A percentile compares a stretch with the other conserved stretches of the same genome.
Conservation (phyloP, 352 stramenopile genomes). For the Globisporangium ultimum region DNA sequence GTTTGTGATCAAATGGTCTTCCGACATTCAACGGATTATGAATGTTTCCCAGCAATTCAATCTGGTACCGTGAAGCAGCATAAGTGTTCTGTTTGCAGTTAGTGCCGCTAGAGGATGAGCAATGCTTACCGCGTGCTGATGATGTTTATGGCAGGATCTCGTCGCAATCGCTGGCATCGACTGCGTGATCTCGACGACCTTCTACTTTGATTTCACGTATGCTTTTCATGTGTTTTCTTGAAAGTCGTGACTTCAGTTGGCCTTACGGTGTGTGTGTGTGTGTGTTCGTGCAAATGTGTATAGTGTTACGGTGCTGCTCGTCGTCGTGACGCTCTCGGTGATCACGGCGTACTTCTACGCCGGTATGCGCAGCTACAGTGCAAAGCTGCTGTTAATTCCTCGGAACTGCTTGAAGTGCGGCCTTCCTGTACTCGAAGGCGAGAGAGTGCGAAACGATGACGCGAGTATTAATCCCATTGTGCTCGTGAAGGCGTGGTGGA, state of each 20-base stretch:
- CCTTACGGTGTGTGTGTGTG: neutral
- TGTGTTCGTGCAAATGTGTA: no score
- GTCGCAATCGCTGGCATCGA: constrained; percentile 69
- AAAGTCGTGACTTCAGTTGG: neutral
- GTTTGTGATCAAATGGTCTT: constrained; percentile 67
- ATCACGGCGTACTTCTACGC: constrained; percentile 65
- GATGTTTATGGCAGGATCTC: constrained; percentile 42
- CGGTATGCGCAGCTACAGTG: constrained; percentile 57
- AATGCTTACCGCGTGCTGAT: neutral
- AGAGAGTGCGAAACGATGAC: constrained; percentile 46
- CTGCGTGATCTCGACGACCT: constrained; percentile 69
- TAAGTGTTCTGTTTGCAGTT: neutral
- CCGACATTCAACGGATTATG: constrained; percentile 56
- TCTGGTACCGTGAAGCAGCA: constrained; percentile 28
- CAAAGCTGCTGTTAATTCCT: constrained; percentile 64
- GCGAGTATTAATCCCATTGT: constrained; percentile 52
- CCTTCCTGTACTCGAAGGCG: constrained; percentile 55
- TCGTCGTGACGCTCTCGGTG: constrained; percentile 36
- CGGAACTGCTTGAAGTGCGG: constrained; percentile 68
- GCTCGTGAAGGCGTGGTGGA: constrained; percentile 44
- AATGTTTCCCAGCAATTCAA: constrained; percentile 69
- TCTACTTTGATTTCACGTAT: constrained; percentile 77
- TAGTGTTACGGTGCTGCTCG: constrained; percentile 54
- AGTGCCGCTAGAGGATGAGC: no score
- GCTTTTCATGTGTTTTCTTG: constrained; percentile 7